Evolutionary conservation across 1,284 basidiomycete species (phyloP), one percentile per base, ranked within the genome.

Genomic region (Exsudoporus floridanus): DNA sequence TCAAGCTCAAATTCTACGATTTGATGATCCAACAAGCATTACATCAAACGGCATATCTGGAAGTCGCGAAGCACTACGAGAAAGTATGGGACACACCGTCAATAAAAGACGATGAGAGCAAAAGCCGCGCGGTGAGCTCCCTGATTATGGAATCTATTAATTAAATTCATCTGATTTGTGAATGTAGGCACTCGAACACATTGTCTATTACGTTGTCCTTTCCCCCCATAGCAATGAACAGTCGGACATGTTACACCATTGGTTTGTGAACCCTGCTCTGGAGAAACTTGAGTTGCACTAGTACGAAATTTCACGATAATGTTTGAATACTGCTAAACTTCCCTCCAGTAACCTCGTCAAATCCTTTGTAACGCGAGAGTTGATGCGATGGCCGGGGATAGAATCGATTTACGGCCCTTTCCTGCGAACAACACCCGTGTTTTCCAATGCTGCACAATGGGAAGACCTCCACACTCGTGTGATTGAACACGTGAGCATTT

Each of bases 331-430:
- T 36, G 25, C 55, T 59, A 23, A 57, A 47, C 42, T 48, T 35
- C 7, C 6, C 43, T 39, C 40, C 52, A 97, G 93, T 69, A 94
- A 97, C 60, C 82, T 99, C 38, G 82, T 97, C 54, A 99, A 99
- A 77, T 96, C 92, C 65, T 99, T 99, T 70, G 90, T 90, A 13
- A 98, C 94, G 2, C 87, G 86, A 38, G 97, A 99, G 67, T 78
- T 99, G 40, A 98, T 98, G 92, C 79, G 96, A 56, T 99, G 97
- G 97, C 94, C 96, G 0, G 93, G 94, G n/a, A 95, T 99, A 48
- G 88, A 94, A 68, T 75, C 78, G 7, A 79, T 98, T 16, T 99
- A 98, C 69, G 95, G 94, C 27, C 82, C 87, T 7, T 88, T 88
- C 60, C 74, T 99, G 46, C 83, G 84, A 46, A 79, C 82, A 63